Evolutionary conservation across 257 asterid species (phyloP).

Genomic region (Parsonsia alboflavescens): DNA sequence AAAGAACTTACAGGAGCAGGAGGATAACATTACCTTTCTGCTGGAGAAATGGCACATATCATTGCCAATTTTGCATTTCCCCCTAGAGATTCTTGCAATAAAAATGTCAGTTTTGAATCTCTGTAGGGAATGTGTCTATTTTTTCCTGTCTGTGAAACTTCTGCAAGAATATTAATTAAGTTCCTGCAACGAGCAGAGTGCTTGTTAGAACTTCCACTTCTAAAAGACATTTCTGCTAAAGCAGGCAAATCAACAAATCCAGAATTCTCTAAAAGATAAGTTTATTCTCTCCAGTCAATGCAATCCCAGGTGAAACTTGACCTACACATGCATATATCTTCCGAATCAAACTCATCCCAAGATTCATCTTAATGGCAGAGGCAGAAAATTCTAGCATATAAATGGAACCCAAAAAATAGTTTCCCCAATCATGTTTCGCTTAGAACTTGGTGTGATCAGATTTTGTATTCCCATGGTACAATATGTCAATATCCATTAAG

Average conservation of each 20-base stretch:
- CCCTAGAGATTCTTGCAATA: conserved; percentile 96
- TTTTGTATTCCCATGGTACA: too few species aligned
- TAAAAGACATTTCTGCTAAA: background rate
- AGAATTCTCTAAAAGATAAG: background rate
- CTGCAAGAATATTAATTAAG: conserved; percentile 91
- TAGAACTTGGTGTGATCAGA: background rate
- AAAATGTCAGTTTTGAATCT: conserved; percentile 94
- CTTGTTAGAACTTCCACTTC: background rate
- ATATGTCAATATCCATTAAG: background rate
- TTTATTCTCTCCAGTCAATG: background rate
- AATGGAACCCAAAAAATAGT: background rate
- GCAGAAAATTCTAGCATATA: background rate
- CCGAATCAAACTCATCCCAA: background rate
- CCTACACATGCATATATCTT: background rate
- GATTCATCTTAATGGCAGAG: background rate
- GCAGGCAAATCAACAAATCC: background rate
- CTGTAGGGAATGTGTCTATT: conserved; percentile 95
- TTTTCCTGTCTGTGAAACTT: conserved; percentile 94
- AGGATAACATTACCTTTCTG: conserved; percentile 54
- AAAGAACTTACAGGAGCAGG: conserved; percentile 3
- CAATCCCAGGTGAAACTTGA: background rate
- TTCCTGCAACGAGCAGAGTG: conserved; percentile 50
- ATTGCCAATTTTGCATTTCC: conserved; percentile 97
- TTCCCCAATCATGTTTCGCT: background rate
- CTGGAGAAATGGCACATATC: conserved; percentile 95